Evolutionary conservation across 2,329 filamentous ascomycete genomes (phyloP).

Genomic region (Botrytis cinerea): DNA sequence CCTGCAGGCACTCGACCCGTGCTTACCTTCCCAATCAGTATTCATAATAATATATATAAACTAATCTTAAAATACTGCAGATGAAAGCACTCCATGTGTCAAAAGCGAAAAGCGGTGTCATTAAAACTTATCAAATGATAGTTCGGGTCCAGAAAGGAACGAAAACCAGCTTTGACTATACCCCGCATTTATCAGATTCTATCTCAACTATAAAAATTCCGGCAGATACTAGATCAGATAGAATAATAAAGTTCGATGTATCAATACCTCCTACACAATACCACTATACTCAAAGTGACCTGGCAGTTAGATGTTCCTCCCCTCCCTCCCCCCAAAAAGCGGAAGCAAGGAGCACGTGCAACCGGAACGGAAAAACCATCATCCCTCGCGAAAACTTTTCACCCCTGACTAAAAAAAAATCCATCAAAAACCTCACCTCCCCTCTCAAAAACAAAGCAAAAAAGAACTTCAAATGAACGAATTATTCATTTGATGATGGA

Average conservation of each 20-base stretch:
- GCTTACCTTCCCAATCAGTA: not conserved
- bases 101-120: not conserved
- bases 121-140: not conserved
- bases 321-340: no score
- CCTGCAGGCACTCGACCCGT: not conserved
- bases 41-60: not conserved
- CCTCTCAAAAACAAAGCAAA: not conserved
- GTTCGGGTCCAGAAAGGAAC: not conserved
- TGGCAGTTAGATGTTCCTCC: not conserved
- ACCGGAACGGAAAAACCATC: not conserved
- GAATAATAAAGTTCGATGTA: not conserved
- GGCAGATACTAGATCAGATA: not conserved
- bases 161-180: not conserved
- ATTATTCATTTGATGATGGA: not conserved
- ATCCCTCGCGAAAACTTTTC: not conserved
- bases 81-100: not conserved
- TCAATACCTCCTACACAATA: not conserved
- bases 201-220: not conserved
- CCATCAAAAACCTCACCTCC: not conserved
- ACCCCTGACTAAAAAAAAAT: not conserved
- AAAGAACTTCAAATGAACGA: fast-evolving
- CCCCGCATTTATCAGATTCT: not conserved
- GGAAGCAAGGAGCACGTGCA: not conserved
- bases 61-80: not conserved
- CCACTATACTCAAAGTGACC: not conserved